Base-by-base conservation (phyloP, 2,329 filamentous ascomycete genomes). In the Fusarium fujikuroi region DNA sequence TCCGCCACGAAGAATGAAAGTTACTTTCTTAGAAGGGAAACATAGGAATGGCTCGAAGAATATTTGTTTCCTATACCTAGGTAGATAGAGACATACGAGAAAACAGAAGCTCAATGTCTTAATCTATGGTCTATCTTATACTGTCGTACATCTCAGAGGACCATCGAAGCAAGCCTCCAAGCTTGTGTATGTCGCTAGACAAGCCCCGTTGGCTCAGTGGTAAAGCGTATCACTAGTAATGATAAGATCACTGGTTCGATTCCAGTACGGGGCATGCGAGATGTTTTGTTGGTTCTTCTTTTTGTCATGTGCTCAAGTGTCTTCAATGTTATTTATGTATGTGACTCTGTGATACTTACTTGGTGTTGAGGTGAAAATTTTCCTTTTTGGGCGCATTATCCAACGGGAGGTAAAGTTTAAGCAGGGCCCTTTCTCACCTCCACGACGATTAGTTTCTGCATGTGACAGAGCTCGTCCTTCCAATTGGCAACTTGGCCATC, bases 191-290 rank as follows among this genome's bases (percentile, higher is more conserved):
- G 18, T 44, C 50, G 39, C 64, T 50, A 18, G 34, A 34, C 3
- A 64, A 64, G 50, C 79, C 77, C 71, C 76, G 73, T 79, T 80
- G 78, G 79, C 79, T 80, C 70, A 80, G 79, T 80, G 79, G 79
- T 80, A 80, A 76, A 80, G 79, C 79, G 79, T 80, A 74, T 80
- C 79, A 80, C 79, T 80, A 80, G 79, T 80, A 80, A 79, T 80
- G 79, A 79, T 73, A 79, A 80, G 79, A 78, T 80, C 79, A 77
- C 74, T 75, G 75, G 79, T 80, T 80, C 79, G 79, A 80, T 79
- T 79, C 78, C 73, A 74, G 74, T 77, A 80, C 73, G 77, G 73
- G 78, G 78, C 76, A 80, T n/a, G 59, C 7, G 36, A 37, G 1
- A 7, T 23, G 5, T 40, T 59, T 74, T 56, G 34, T 18, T 23